phyloP scores from a whole-genome alignment of 345 rosid genomes.

The Eucalyptus leucophloia region DNA sequence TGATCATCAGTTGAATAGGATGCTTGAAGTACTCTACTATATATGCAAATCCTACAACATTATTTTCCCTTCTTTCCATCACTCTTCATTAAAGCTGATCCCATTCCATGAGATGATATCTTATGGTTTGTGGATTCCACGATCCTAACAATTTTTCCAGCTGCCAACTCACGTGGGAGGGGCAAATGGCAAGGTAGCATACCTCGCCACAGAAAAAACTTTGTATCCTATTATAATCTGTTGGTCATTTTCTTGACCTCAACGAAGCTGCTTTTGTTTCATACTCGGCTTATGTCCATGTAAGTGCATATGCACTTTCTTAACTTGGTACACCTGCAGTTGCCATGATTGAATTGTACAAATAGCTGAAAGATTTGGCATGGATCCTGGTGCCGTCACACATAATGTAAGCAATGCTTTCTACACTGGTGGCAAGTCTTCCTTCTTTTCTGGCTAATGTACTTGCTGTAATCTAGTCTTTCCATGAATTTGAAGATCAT shows the following conservation, averaged over 20 bases:
- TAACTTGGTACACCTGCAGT: background rate
- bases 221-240: no score
- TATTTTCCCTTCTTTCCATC: background rate
- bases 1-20: background rate
- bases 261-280: background rate
- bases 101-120: no score
- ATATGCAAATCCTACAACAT: background rate
- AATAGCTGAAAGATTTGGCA: no score
- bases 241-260: background rate
- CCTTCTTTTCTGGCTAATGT: no score
- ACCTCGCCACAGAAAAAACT: fast-evolving
- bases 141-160: fast-evolving
- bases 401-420: no score
- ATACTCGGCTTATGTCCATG: background rate
- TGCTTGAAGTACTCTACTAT: background rate
- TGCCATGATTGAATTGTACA: no score
- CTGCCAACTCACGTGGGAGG: background rate
- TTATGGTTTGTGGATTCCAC: background rate
- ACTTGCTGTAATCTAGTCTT: no score
- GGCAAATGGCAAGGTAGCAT: background rate
- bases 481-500: no score
- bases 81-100: background rate
- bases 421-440: no score
- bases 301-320: background rate
- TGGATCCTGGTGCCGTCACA: no score